Evolutionary conservation across 2,329 filamentous ascomycete genomes (phyloP).

Genomic region (Mycosphaerella sp.): DNA sequence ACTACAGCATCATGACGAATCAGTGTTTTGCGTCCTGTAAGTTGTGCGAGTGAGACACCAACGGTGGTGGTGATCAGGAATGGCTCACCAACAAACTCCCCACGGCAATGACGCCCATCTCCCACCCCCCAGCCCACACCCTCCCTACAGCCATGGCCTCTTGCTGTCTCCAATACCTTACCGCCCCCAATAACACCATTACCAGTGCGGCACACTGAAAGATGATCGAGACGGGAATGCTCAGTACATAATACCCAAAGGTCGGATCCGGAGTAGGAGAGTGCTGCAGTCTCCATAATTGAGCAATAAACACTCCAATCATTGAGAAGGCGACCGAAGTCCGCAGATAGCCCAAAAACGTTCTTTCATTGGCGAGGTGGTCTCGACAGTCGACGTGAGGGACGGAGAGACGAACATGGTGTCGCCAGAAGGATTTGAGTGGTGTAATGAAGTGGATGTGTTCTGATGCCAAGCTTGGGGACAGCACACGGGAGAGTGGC

Average conservation of each 20-base stretch:
- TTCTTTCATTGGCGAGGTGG: conserved; percentile 63
- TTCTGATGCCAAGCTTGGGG: background rate
- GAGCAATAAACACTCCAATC: conserved; percentile 58
- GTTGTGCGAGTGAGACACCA: conserved; percentile 9
- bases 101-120: conserved; percentile 46
- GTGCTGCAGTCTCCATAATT: conserved; percentile 59
- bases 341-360: conserved; percentile 65
- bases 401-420: conserved; percentile 47
- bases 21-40: background rate
- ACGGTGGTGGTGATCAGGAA: too few species aligned
- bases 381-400: conserved; percentile 48
- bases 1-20: background rate
- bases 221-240: conserved; percentile 51
- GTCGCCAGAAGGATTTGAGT: conserved; percentile 43
- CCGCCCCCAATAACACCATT: conserved; percentile 48
- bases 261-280: conserved; percentile 37
- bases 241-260: conserved; percentile 56
- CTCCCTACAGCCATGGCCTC: conserved; percentile 52
- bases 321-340: conserved; percentile 64
- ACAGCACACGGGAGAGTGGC: conserved; percentile 8
- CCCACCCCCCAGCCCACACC: conserved; percentile 53
- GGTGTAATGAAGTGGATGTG: conserved; percentile 4
- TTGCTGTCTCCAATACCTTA: conserved; percentile 57
- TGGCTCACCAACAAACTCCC: conserved; percentile 45
- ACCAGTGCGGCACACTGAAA: conserved; percentile 46